Base-by-base conservation (phyloP, 768 basidiomycete genomes). In the Tulasnella sp. region DNA sequence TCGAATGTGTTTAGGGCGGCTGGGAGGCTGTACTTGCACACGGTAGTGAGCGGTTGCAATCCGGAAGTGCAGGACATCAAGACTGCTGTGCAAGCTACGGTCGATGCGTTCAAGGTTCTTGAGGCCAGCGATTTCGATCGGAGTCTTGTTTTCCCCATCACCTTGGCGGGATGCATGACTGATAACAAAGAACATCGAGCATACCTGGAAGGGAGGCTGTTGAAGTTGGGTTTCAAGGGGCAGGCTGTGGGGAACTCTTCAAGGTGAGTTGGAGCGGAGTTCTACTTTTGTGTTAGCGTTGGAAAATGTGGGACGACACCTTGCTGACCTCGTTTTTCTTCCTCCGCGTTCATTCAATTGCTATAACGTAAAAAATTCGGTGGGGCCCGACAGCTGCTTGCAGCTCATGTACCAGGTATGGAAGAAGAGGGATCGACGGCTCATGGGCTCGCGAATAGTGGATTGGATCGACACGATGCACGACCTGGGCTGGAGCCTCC, bases 41-140 rank as follows among this genome's bases (percentile, higher is more conserved):
- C 90, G 19, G 90, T 94, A 78, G 86, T 94, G 67, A 92, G 91
- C 45, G 92, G 91, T 6, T 89, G 91, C 81, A 85, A 85, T 78
- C 92, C 93, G 92, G 91, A 89, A 79, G 90, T 93, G 34, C 87
- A 89, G 70, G 92, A 93, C 82, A 92, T 94, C 79, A 83, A 81
- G 74, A 83, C 84, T 52, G 88, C 87, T 11, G 88, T 91, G 38
- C 86, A 87, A 36, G 81, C 80, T 58, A 86, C 92, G 69, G 83
- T 88, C 72, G 86, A 87, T 67, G 83, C 86, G 29, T 81, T 93
- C 74, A 83, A 85, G 76, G 86, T 87, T 79, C 81, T 93, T 72
- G 87, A 86, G 36, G 82, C 88, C 54, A 89, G 76, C 37, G 49
- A 29, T 17, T 82, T 88, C 58, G 93, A 94, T 82, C 88, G 91